Evolutionary conservation across 192 early-diverging fungal species (phyloP), one percentile per base, ranked within the genome.

Genomic region (Linnemannia exigua): DNA sequence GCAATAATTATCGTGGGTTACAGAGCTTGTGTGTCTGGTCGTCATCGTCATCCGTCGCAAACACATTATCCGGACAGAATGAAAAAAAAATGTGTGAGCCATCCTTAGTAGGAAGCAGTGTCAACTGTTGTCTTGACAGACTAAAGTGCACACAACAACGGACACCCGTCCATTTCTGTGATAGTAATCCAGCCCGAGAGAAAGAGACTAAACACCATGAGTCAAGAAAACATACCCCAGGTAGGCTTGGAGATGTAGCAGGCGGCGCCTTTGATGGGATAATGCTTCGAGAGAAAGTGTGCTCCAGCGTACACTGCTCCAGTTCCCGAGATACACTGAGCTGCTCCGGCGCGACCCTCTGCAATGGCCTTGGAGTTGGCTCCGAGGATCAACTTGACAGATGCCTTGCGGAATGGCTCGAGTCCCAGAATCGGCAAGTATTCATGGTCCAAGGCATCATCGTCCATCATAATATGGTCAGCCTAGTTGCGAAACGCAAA

Each of bases 311-410:
- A 94, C 61, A 93, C 92, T 22, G 98, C 98, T 48, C 98, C 98
- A 2, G 98, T 97, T 50, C 98, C 98, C 1, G 98, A 99, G 84
- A 99, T 97, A 14, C 96, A 95, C 88, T 99, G 98, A 58, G 94
- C 92, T 17, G 92, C 90, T 74, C 89, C 79, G 82, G 95, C 94
- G 25, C 96, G 89, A 25, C 91, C 90, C 73, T 97, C 94, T 11
- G 75, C 67, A 61, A 97, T 86, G 8, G 94, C 96, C 3, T 90
- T 88, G 77, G 92, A 96, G 81, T 96, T 89, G 2, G 82, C 84
- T 47, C 98, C 98, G 25, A 98, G 91, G 44, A 99, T 97, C 68
- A 99, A 90, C 72, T 88, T 91, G 46, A 91, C 91, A 5, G 97
- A 93, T 7, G 96, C 96, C 66, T 89, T 88, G 22, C 93, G 96